Percentiles rank a stretch among this genome's conserved stretches.
These are phyloP conservation scores for Pinus tabuliformis DNA, from an alignment of 75 land plant species.

Conservation along the genomic window DNA sequence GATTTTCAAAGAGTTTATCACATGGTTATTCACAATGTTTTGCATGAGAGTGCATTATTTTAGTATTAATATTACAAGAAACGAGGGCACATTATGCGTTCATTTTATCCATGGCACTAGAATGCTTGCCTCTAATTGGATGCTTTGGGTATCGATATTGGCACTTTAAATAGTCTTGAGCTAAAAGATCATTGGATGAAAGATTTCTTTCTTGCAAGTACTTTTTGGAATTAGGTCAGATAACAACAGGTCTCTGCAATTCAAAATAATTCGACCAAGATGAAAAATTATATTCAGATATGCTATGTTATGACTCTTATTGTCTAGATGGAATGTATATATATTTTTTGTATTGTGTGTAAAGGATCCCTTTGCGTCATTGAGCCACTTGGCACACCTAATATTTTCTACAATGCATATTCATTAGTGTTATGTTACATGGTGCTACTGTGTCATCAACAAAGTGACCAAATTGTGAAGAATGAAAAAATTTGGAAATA, in stretches of 20 bases:
- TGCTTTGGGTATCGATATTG: conserved; percentile 67
- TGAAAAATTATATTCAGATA: neutral
- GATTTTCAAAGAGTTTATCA: too few relatives aligned
- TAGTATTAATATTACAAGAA: too few relatives aligned
- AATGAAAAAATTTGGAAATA: too few relatives aligned
- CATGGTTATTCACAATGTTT: too few relatives aligned
- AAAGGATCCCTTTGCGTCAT: conserved; percentile 83
- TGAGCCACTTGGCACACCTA: too few relatives aligned
- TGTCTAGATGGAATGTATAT: conserved; percentile 90
- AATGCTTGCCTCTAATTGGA: conserved; percentile 94
- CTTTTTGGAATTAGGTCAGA: conserved; percentile 82
- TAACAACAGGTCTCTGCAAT: conserved; percentile 78
- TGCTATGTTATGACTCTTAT: conserved; percentile 77
- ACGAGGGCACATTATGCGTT: too few relatives aligned
- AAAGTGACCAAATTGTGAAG: too few relatives aligned
- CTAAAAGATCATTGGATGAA: conserved; percentile 96
- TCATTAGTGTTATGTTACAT: too few relatives aligned
- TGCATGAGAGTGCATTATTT: too few relatives aligned
- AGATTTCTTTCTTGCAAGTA: conserved; percentile 88
- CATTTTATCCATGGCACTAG: conserved; percentile 99
- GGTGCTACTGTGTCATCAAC: too few relatives aligned
- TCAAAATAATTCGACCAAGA: conserved; percentile 83
- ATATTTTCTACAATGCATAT: too few relatives aligned
- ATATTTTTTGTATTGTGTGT: conserved; percentile 88
- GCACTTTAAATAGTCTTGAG: conserved; percentile 62